Evolutionary conservation across 2,329 filamentous ascomycete species (phyloP).

Genomic region (Cadophora gregata): DNA sequence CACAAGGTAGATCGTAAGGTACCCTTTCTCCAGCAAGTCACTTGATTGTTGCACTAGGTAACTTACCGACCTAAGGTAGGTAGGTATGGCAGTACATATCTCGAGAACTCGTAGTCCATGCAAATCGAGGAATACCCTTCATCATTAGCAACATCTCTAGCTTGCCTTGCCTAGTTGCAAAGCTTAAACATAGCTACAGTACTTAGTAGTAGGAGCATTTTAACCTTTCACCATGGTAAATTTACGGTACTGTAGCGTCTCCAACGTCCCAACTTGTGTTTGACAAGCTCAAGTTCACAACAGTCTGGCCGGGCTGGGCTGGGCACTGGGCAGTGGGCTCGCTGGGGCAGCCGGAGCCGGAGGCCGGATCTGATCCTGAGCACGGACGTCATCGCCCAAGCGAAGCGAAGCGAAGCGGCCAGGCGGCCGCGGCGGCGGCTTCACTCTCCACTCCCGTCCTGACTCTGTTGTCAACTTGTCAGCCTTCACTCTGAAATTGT

Average conservation of each 20-base stretch:
- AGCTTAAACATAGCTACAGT: slow-evolving; percentile 9
- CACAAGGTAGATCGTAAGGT: too few relatives aligned
- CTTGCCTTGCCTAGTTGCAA: not conserved
- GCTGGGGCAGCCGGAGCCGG: too few relatives aligned
- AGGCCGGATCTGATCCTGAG: not conserved
- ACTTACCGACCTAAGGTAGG: too few relatives aligned
- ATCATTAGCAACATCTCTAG: not conserved
- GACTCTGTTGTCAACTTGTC: not conserved
- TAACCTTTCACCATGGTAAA: slow-evolving; percentile 9
- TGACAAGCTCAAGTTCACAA: too few relatives aligned
- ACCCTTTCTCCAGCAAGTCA: too few relatives aligned
- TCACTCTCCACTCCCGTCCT: not conserved
- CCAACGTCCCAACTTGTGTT: not conserved
- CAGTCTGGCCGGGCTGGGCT: not conserved
- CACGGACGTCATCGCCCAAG: not conserved
- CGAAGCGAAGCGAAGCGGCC: not conserved
- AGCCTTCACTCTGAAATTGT: not conserved
- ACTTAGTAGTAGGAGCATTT: too few relatives aligned
- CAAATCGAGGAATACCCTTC: not conserved
- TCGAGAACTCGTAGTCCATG: not conserved
- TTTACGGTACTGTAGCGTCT: too few relatives aligned
- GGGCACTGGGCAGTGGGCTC: not conserved
- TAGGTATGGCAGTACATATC: too few relatives aligned
- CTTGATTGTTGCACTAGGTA: too few relatives aligned
- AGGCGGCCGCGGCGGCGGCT: too few relatives aligned